These are phyloP conservation scores for Carex scoparia DNA, from an alignment of 176 grass and related monocot genomes.

Conservation along the genomic window DNA sequence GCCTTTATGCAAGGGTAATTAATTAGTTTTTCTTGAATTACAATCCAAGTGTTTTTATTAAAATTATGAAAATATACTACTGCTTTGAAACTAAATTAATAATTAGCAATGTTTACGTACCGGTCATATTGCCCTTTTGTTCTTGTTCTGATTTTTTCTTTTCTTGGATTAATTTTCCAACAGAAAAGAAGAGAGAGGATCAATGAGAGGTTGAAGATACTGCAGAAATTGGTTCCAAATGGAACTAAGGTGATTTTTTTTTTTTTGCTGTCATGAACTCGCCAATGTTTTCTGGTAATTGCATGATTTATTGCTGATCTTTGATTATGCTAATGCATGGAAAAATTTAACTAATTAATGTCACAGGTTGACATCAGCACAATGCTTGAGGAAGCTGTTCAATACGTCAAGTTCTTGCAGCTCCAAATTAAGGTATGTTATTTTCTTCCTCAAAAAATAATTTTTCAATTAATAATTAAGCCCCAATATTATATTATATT, in stretches of 20 bases:
- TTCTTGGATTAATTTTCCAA: not conserved
- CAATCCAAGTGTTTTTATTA: not conserved
- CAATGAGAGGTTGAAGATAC: conserved; percentile 72
- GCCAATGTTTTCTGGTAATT: not conserved
- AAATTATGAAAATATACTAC: not conserved
- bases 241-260: conserved; percentile 66
- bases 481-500: conserved; percentile 11
- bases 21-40: not conserved
- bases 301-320: not conserved
- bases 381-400: conserved; percentile 78
- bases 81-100: not conserved
- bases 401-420: conserved; percentile 82
- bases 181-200: conserved; percentile 95
- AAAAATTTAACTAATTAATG: not conserved
- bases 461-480: not conserved
- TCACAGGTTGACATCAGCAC: conserved; percentile 85
- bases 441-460: not conserved
- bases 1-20: conserved; percentile 84
- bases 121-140: not conserved
- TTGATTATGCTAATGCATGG: not conserved
- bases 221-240: conserved; percentile 76
- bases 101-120: not conserved
- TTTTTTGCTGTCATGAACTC: not conserved
- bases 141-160: conserved; percentile 24
- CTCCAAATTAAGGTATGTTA: conserved; percentile 61